Percentiles rank a stretch among this genome's conserved stretches.
These are phyloP conservation scores for Pestalotiopsis fici DNA, from an alignment of 2,329 filamentous ascomycete genomes.

Conservation along the genomic window DNA sequence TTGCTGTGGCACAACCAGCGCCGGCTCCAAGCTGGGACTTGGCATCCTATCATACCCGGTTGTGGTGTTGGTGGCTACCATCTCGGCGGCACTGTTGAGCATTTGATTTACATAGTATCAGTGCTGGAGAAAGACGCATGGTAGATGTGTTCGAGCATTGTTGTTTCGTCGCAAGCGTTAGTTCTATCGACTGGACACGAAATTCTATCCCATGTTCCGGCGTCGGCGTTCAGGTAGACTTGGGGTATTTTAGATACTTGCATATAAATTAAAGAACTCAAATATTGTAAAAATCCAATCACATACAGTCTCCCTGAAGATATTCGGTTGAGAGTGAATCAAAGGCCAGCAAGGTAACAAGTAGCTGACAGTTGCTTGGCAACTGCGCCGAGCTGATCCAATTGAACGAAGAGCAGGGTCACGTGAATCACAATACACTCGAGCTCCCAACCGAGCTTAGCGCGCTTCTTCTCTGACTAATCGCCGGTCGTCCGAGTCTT, in stretches of 20 bases:
- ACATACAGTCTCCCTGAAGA: no score
- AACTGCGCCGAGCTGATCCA: not conserved
- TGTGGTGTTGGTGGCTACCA: not conserved
- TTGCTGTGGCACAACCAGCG: conserved; percentile 54
- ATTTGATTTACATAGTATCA: not conserved
- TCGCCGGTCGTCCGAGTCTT: not conserved
- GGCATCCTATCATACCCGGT: not conserved
- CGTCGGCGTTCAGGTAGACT: conserved; percentile 8
- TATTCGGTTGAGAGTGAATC: no score
- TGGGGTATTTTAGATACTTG: not conserved
- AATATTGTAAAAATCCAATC: not conserved
- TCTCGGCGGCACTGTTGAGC: not conserved
- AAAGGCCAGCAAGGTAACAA: no score
- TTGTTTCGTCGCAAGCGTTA: not conserved
- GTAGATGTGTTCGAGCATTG: not conserved
- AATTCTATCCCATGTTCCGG: not conserved
- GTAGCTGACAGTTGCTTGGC: not conserved
- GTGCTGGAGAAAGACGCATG: not conserved
- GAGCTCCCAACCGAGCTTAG: not conserved
- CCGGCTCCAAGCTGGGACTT: conserved; percentile 6
- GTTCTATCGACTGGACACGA: not conserved
- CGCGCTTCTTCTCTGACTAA: not conserved
- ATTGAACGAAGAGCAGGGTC: not conserved
- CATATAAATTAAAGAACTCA: not conserved
- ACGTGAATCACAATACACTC: not conserved